Evolutionary conservation across 768 basidiomycete genomes (phyloP).

Genomic region (Boletus pseudopeckii): DNA sequence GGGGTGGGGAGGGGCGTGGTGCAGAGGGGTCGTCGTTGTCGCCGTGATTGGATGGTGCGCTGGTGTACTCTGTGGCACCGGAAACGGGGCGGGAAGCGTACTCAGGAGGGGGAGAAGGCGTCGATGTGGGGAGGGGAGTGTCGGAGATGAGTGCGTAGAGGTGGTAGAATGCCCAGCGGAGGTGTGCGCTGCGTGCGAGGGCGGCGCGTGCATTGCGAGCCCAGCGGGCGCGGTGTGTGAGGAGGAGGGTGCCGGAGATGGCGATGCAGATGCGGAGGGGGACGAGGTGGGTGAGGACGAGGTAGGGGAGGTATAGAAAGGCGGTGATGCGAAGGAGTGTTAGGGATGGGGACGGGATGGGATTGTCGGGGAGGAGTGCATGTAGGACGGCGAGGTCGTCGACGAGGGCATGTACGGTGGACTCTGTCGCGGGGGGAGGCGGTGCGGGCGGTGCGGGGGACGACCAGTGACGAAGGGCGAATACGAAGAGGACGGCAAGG

Average conservation of each 20-base stretch:
- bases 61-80: constrained; percentile 16
- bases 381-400: constrained; percentile 67
- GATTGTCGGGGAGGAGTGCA: constrained; percentile 46
- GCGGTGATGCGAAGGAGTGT: constrained; percentile 54
- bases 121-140: constrained; percentile 42
- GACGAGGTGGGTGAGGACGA: constrained; percentile 59
- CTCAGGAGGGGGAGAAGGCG: constrained; percentile 31
- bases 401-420: constrained; percentile 50
- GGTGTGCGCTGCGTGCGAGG: constrained; percentile 63
- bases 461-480: constrained; percentile 32
- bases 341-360: constrained; percentile 28
- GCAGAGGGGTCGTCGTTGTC: constrained; percentile 11
- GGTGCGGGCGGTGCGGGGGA: constrained; percentile 9
- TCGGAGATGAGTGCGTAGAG: constrained; percentile 53
- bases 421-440: constrained; percentile 48
- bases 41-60: constrained; percentile 11
- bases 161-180: constrained; percentile 60
- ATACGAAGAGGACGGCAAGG: constrained; percentile 39
- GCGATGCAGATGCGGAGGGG: constrained; percentile 61
- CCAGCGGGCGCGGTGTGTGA: constrained; percentile 71
- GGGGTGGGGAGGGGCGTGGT: constrained; percentile 26
- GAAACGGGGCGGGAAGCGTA: constrained; percentile 27
- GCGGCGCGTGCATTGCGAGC: constrained; percentile 49
- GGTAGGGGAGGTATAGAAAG: constrained; percentile 60
- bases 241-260: constrained; percentile 51